These are phyloP conservation scores for Pisolithus marmoratus DNA, from an alignment of 768 basidiomycete species.

Conservation along the genomic window DNA sequence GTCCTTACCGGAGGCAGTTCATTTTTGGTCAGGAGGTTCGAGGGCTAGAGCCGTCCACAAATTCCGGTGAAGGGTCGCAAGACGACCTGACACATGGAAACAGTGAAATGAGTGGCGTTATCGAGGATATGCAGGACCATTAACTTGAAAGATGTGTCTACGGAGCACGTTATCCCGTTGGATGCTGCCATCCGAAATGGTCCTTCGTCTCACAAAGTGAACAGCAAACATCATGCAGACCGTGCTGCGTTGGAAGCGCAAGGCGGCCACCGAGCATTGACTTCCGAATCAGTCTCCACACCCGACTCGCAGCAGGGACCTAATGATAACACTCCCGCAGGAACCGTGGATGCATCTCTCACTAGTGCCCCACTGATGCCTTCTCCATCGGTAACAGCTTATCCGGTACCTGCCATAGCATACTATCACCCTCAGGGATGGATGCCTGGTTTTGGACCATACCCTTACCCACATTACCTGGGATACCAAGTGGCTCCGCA, in stretches of 20 bases:
- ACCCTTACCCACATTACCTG: slow-evolving; percentile 47
- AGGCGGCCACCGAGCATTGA: background rate
- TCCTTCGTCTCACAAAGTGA: slow-evolving; percentile 14
- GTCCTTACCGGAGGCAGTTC: slow-evolving; percentile 42
- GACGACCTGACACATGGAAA: slow-evolving; percentile 10
- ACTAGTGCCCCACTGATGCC: slow-evolving; percentile 22
- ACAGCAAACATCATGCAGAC: slow-evolving; percentile 1
- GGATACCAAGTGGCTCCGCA: slow-evolving; percentile 36
- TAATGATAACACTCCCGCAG: slow-evolving; percentile 4
- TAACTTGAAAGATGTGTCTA: slow-evolving; percentile 4
- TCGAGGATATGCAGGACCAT: slow-evolving; percentile 9
- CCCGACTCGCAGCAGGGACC: slow-evolving; percentile 17
- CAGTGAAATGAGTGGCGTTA: slow-evolving; percentile 5
- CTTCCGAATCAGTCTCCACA: background rate
- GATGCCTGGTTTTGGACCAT: slow-evolving; percentile 49
- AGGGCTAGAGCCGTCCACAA: slow-evolving; percentile 16
- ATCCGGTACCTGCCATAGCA: slow-evolving; percentile 36
- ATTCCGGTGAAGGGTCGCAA: slow-evolving; percentile 5
- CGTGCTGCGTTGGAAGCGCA: background rate
- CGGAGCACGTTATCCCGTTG: background rate
- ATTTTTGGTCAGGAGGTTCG: slow-evolving; percentile 38
- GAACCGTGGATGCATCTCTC: slow-evolving; percentile 5
- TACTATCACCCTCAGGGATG: slow-evolving; percentile 47
- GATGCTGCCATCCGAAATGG: slow-evolving; percentile 5
- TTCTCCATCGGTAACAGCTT: slow-evolving; percentile 21